phyloP scores from a whole-genome alignment of 805 yeast species.

The Nakazawaea peltata region DNA sequence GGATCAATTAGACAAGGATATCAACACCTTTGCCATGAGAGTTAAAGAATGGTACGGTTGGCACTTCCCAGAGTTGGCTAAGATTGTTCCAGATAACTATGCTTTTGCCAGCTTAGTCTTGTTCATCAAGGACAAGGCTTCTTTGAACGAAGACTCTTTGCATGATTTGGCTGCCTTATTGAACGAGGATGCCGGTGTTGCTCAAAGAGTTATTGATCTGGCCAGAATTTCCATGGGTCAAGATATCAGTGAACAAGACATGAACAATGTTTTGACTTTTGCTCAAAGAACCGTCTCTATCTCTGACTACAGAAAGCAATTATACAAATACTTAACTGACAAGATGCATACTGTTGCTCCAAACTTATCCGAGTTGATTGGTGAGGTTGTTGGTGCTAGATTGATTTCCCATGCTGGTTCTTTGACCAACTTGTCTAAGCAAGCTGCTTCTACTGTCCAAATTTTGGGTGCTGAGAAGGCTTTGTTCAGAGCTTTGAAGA shows the following conservation, averaged over 20 bases:
- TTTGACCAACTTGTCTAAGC: constrained; percentile 89
- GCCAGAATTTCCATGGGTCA: constrained; percentile 99
- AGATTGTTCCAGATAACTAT: constrained; percentile 85
- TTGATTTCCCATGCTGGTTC: constrained; percentile 98
- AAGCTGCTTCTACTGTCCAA: constrained; percentile 99
- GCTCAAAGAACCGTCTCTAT: constrained; percentile 91
- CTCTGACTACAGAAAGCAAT: constrained; percentile 80
- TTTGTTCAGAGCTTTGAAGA: constrained; percentile 89
- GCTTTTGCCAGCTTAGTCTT: constrained; percentile 75
- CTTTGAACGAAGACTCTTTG: constrained; percentile 68
- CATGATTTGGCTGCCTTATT: constrained; percentile 89
- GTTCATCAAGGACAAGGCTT: constrained; percentile 79
- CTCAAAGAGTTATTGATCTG: constrained; percentile 87
- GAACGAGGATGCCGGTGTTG: constrained; percentile 86
- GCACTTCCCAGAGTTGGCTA: constrained; percentile 97
- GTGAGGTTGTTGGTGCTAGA: constrained; percentile 98
- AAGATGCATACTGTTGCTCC: constrained; percentile 99
- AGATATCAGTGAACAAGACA: constrained; percentile 91
- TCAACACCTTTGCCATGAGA: constrained; percentile 95
- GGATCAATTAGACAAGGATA: constrained; percentile 96
- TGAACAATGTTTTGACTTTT: constrained; percentile 83
- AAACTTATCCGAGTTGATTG: constrained; percentile 90
- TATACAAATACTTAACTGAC: constrained; percentile 81
- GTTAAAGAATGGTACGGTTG: constrained; percentile 98
- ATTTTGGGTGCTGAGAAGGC: constrained; percentile 98